A percentile compares a stretch with the other conserved stretches of the same genome.
Conservation (phyloP, 2,329 filamentous ascomycete species). For the Coniochaeta prunicola region DNA sequence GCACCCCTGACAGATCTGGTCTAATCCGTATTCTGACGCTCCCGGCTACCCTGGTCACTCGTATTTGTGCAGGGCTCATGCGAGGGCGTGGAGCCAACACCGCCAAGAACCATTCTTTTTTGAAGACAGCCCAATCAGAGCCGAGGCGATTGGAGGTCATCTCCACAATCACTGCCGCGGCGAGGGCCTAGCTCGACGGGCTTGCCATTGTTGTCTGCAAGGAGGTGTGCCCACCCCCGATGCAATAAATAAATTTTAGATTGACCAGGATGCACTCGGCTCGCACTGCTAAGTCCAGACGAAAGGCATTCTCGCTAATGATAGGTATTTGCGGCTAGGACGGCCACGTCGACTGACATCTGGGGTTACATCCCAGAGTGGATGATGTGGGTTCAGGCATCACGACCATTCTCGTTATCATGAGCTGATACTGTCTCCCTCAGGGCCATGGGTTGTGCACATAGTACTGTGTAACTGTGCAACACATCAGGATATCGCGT, state of each 20-base stretch:
- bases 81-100: background rate
- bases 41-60: slow-evolving; percentile 4
- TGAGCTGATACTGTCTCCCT: background rate
- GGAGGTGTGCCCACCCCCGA: background rate
- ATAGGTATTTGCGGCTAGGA: background rate
- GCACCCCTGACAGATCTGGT: background rate
- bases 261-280: background rate
- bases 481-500: background rate
- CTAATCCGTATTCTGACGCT: background rate
- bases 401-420: background rate
- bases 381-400: background rate
- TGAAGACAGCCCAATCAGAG: background rate
- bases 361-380: background rate
- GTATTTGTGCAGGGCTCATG: slow-evolving; percentile 5
- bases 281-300: background rate
- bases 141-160: background rate
- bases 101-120: background rate
- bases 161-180: background rate
- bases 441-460: background rate
- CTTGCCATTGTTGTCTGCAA: background rate
- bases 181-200: background rate
- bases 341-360: background rate
- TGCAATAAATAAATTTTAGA: background rate
- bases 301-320: background rate
- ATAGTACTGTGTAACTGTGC: background rate